Conservation (phyloP, 2,329 filamentous ascomycete species). For the Ceratocystis ficicola region DNA sequence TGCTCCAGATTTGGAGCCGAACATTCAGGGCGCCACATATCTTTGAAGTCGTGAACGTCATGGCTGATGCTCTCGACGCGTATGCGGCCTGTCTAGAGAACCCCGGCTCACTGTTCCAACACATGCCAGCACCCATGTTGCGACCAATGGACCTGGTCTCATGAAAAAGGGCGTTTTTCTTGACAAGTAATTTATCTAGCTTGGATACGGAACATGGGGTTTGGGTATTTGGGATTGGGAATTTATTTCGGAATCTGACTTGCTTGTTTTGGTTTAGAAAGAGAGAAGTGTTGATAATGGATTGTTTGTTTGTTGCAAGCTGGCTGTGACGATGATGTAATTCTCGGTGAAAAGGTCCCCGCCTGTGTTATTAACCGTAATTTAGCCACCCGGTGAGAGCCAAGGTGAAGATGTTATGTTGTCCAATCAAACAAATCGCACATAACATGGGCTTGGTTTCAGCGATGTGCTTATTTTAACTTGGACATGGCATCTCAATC, state of each 20-base stretch:
- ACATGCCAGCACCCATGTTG: slow-evolving; percentile 2
- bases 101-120: slow-evolving; percentile 26
- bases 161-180: background rate
- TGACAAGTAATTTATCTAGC: too few species aligned
- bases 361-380: background rate
- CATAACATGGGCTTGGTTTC: background rate
- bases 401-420: slow-evolving; percentile 7
- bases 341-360: background rate
- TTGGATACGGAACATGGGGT: too few species aligned
- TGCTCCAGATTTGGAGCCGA: slow-evolving; percentile 49
- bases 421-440: background rate
- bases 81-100: slow-evolving; percentile 48
- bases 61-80: slow-evolving; percentile 44
- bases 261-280: too few species aligned
- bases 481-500: background rate
- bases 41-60: slow-evolving; percentile 47
- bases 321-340: too few species aligned
- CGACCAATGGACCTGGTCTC: slow-evolving; percentile 14
- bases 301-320: too few species aligned
- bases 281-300: too few species aligned
- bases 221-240: background rate
- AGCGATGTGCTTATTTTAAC: background rate
- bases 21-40: slow-evolving; percentile 50
- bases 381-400: background rate
- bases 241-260: too few species aligned